A percentile compares a stretch with the other conserved stretches of the same genome.
These are phyloP conservation scores for Rhodocollybia butyracea DNA, from an alignment of 768 basidiomycete species.

Conservation along the genomic window DNA sequence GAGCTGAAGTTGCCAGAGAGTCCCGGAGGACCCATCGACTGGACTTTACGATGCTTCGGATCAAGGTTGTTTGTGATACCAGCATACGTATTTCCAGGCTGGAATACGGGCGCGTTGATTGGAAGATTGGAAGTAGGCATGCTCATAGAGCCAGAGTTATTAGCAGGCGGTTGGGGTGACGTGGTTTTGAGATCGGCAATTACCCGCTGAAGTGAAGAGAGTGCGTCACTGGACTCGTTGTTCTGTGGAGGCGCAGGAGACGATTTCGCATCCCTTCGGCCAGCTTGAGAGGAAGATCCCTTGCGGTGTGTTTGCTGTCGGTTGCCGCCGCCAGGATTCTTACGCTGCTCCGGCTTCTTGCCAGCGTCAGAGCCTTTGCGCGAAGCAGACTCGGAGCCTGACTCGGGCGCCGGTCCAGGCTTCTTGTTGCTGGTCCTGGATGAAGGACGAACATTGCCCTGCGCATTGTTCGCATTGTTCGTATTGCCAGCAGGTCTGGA, in stretches of 20 bases:
- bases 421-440: constrained; percentile 71
- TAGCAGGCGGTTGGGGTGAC: constrained; percentile 53
- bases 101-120: constrained; percentile 68
- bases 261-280: constrained; percentile 36
- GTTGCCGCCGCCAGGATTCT: constrained; percentile 36
- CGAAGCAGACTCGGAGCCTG: constrained; percentile 68
- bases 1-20: constrained; percentile 62
- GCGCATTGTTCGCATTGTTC: constrained; percentile 27
- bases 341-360: constrained; percentile 55
- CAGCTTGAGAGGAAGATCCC: constrained; percentile 55
- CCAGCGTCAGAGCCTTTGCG: constrained; percentile 55
- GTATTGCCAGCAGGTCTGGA: constrained; percentile 40
- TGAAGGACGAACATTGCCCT: constrained; percentile 53
- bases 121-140: constrained; percentile 56
- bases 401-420: constrained; percentile 46
- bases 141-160: constrained; percentile 37
- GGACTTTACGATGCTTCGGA: constrained; percentile 79
- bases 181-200: constrained; percentile 92
- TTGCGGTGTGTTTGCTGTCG: constrained; percentile 51
- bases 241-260: constrained; percentile 48
- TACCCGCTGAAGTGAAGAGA: constrained; percentile 87
- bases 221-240: constrained; percentile 71
- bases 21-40: constrained; percentile 60
- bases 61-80: constrained; percentile 40
- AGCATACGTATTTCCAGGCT: constrained; percentile 64